Evolutionary conservation across 495 filamentous ascomycete genomes (phyloP), one percentile per base, ranked within the genome.

Genomic region (Talaromyces borbonicus): DNA sequence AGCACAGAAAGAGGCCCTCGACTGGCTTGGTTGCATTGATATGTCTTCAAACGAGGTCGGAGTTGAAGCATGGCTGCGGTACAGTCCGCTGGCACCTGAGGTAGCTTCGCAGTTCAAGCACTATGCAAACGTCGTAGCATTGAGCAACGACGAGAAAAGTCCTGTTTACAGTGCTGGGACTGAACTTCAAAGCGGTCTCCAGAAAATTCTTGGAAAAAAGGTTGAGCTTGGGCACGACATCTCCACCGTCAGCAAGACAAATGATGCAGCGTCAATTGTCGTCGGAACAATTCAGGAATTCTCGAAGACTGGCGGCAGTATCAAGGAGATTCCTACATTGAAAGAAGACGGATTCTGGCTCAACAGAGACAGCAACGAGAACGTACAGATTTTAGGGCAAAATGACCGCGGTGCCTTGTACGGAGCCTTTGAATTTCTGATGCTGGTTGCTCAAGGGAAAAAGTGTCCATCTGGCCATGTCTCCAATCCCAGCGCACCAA

Each of bases 351-450:
- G 81, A 8, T 85, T 80, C 58, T 79, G 71, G 67, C 67, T 86
- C 16, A 68, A 56, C 48, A 68, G 59, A 16, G 54, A 66, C 3
- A 2, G 5, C 0, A 23, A 32, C 43, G 27, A 35, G 20, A 61
- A 52, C 0, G 70, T 83, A 26, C 61, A 69, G 24, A 84, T 87
- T 33, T 53, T 84, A 7, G 81, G 83, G 16, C 71, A 81, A 51
- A 84, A 81, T 53, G 76, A 81, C 50, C 74, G 80, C 8, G 81
- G 81, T 12, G 76, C 80, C 0, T 60, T 87, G 3, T 87, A 85
- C 49, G 83, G 81, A 15, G 67, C 81, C 1, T 85, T 81, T 54
- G 73, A 84, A 49, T 85, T 83, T 47, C 66, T 87, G 18, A 79
- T 77, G 16, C 67, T 69, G 52, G 59, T 87, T 22, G 75, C 73